A percentile compares a stretch with the other conserved stretches of the same genome.
Evolutionary conservation across 805 yeast species (phyloP).

Genomic region (Kazachstania martiniae): DNA sequence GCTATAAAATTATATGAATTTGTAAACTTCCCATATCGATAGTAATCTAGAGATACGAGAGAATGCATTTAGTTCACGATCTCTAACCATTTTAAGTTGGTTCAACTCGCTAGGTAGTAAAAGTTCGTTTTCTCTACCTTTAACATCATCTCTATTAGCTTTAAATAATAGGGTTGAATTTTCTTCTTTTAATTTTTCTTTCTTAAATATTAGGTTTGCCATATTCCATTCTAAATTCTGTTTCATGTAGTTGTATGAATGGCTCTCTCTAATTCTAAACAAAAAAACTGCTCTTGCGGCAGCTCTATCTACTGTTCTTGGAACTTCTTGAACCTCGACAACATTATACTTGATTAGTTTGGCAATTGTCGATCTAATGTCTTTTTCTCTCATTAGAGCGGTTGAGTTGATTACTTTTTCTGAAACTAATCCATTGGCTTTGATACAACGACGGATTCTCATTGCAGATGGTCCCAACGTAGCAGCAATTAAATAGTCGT

Average conservation of each 20-base stretch:
- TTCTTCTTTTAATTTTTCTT: conserved; percentile 44
- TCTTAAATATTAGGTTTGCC: conserved; percentile 39
- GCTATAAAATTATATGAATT: too few species aligned
- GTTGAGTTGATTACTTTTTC: conserved; percentile 71
- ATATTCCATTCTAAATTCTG: conserved; percentile 38
- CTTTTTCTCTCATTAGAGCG: conserved; percentile 68
- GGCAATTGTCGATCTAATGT: conserved; percentile 61
- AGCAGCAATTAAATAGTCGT: conserved; percentile 47
- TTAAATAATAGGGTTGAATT: conserved; percentile 64
- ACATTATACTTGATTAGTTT: conserved; percentile 58
- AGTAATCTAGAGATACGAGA: conserved; percentile 47
- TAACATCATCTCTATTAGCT: conserved; percentile 82
- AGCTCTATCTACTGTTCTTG: conserved; percentile 82
- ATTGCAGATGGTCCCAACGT: conserved; percentile 58
- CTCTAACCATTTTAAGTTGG: conserved; percentile 53
- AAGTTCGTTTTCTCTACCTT: conserved; percentile 66
- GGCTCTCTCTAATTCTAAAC: conserved; percentile 56
- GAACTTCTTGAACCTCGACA: conserved; percentile 86
- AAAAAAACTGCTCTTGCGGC: conserved; percentile 80
- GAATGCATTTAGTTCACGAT: conserved; percentile 42
- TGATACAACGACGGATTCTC: conserved; percentile 68
- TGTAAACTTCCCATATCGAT: conserved; percentile 46
- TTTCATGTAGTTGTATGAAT: conserved; percentile 37
- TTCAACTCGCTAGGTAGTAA: conserved; percentile 65
- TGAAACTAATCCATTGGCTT: conserved; percentile 60